These are phyloP conservation scores for Mycena sp. DNA, from an alignment of 1,284 basidiomycete species.

Conservation along the genomic window DNA sequence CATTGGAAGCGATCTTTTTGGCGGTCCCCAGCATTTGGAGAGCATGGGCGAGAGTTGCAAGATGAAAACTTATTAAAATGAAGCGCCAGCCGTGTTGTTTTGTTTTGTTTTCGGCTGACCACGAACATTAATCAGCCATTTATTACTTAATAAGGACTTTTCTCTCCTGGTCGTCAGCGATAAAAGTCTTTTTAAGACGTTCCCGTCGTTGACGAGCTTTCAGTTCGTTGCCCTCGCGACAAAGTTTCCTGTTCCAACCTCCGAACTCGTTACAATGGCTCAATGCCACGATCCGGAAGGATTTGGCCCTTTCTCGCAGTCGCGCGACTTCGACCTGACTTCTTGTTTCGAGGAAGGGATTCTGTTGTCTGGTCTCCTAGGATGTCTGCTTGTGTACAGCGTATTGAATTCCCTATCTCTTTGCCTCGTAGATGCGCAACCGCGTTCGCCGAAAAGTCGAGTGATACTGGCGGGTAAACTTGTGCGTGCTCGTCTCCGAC, in stretches of 20 bases:
- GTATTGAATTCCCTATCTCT: slow-evolving; percentile 18
- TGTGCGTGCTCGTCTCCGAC: slow-evolving; percentile 53
- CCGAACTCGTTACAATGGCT: slow-evolving; percentile 51
- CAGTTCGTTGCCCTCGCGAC: too few relatives aligned
- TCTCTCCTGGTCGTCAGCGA: too few relatives aligned
- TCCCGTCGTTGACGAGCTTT: too few relatives aligned
- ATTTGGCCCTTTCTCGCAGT: slow-evolving; percentile 68
- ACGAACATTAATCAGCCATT: too few relatives aligned
- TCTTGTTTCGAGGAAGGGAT: slow-evolving; percentile 84
- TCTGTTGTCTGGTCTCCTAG: slow-evolving; percentile 58
- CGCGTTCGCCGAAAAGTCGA: slow-evolving; percentile 51
- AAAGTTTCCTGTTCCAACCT: too few relatives aligned
- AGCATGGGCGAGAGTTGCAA: too few relatives aligned
- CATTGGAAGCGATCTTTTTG: slow-evolving; percentile 14
- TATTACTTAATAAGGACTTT: too few relatives aligned
- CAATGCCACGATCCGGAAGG: slow-evolving; percentile 65
- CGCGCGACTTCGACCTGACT: slow-evolving; percentile 81
- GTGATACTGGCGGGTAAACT: slow-evolving; percentile 68
- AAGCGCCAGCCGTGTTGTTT: too few relatives aligned
- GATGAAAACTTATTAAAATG: too few relatives aligned
- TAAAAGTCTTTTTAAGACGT: too few relatives aligned
- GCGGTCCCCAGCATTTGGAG: slow-evolving; percentile 1
- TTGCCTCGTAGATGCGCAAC: slow-evolving; percentile 34
- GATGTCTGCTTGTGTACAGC: slow-evolving; percentile 23
- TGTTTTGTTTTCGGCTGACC: too few relatives aligned